Conservation (phyloP, 345 rosid genomes). For the Anacardium occidentale region DNA sequence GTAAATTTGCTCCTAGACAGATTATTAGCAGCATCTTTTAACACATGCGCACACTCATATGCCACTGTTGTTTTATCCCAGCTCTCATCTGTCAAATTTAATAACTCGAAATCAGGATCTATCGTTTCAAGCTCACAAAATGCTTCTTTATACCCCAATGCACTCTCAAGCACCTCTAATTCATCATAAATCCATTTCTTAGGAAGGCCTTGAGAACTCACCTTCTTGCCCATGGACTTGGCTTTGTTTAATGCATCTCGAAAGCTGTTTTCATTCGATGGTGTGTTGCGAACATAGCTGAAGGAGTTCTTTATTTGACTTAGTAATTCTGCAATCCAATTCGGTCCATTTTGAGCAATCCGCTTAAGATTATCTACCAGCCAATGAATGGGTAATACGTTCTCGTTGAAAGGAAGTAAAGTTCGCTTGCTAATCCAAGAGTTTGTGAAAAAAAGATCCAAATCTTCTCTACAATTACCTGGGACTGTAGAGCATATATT, state of each 20-base stretch:
- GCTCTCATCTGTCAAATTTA: not conserved
- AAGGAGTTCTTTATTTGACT: not conserved
- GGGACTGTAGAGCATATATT: not conserved
- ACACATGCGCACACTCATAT: not conserved
- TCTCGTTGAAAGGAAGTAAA: too few relatives aligned
- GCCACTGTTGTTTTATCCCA: not conserved
- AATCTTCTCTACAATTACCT: too few relatives aligned
- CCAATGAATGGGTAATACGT: too few relatives aligned
- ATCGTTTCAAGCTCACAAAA: not conserved
- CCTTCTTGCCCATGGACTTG: not conserved
- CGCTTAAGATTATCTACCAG: too few relatives aligned
- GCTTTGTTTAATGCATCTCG: not conserved
- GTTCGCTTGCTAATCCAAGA: too few relatives aligned
- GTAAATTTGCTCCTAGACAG: not conserved
- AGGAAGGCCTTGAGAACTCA: not conserved
- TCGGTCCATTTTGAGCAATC: too few relatives aligned
- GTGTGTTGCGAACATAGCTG: not conserved
- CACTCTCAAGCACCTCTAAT: not conserved
- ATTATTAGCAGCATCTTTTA: too few relatives aligned
- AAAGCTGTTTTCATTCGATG: not conserved
- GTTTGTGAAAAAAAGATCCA: not conserved
- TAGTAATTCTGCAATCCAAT: too few relatives aligned
- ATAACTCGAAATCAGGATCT: slow-evolving; percentile 6
- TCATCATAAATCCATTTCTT: not conserved
- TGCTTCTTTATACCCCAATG: not conserved